Percentiles rank a stretch among this genome's conserved stretches.
phyloP scores from a whole-genome alignment of 176 grass and related monocot species.

The Lolium multiflorum region DNA sequence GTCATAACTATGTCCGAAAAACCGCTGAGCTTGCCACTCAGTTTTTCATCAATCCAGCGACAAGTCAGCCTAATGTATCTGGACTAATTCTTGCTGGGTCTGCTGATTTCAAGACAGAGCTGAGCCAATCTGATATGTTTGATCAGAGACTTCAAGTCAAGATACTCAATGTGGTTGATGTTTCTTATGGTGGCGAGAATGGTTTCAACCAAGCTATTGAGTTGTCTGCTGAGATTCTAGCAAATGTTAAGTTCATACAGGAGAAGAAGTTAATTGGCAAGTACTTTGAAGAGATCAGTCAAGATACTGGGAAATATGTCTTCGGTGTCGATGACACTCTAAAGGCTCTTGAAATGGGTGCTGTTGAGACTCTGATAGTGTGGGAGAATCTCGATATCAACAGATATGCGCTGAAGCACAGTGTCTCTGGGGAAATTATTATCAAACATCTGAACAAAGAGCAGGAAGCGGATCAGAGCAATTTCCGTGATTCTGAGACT shows the following conservation, averaged over 20 bases:
- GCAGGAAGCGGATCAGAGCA: slow-evolving; percentile 52
- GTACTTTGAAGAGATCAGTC: slow-evolving; percentile 65
- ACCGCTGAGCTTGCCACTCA: slow-evolving; percentile 65
- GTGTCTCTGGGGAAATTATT: slow-evolving; percentile 29
- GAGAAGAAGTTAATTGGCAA: slow-evolving; percentile 64
- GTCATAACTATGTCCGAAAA: slow-evolving; percentile 61
- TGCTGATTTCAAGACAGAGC: slow-evolving; percentile 65
- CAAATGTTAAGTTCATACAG: slow-evolving; percentile 62
- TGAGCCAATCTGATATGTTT: slow-evolving; percentile 63
- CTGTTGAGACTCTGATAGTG: slow-evolving; percentile 61
- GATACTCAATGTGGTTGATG: slow-evolving; percentile 65
- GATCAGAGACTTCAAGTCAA: slow-evolving; percentile 56
- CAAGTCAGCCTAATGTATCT: slow-evolving; percentile 62
- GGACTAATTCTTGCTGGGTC: slow-evolving; percentile 60
- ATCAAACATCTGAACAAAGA: slow-evolving; percentile 65
- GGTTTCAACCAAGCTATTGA: slow-evolving; percentile 68
- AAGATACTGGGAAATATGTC: slow-evolving; percentile 64
- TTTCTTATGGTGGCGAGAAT: slow-evolving; percentile 60
- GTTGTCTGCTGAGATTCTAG: slow-evolving; percentile 59
- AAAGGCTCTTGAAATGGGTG: slow-evolving; percentile 66
- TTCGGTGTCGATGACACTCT: slow-evolving; percentile 61
- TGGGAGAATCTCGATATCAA: slow-evolving; percentile 63
- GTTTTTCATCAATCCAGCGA: slow-evolving; percentile 58
- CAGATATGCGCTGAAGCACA: slow-evolving; percentile 56
- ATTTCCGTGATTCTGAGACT: slow-evolving; percentile 44